Percentiles rank a stretch among this genome's conserved stretches.
Evolutionary conservation across 495 filamentous ascomycete species (phyloP).

Genomic region (Neurospora sp.): DNA sequence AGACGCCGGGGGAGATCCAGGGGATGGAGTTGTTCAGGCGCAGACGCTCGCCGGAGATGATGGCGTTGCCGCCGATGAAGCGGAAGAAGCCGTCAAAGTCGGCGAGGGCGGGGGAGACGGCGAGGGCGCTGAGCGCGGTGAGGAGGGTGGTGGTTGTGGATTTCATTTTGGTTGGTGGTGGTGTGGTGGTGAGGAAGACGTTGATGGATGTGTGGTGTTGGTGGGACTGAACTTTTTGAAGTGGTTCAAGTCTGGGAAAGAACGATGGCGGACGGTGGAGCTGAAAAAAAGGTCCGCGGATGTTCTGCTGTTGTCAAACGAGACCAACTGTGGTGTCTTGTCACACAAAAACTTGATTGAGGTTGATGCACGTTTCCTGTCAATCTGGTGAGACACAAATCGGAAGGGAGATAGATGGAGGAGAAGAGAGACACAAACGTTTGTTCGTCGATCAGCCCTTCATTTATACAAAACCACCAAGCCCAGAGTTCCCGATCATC

Average conservation of each 20-base stretch:
- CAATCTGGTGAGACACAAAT: neutral
- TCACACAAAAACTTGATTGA: neutral
- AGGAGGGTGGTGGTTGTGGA: neutral
- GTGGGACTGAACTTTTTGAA: neutral
- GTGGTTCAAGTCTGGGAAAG: neutral
- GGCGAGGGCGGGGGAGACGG: neutral
- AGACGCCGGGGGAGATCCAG: slow-evolving; percentile 6
- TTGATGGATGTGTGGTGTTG: neutral
- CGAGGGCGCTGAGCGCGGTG: neutral
- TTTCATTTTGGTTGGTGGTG: slow-evolving; percentile 4
- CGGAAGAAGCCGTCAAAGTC: slow-evolving; percentile 12
- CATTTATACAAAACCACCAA: neutral
- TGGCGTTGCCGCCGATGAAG: slow-evolving; percentile 4
- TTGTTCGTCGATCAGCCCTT: neutral
- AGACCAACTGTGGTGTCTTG: neutral
- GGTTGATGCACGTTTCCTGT: neutral
- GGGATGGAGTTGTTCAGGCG: slow-evolving; percentile 10
- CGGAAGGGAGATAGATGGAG: neutral
- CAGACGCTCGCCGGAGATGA: slow-evolving; percentile 11
- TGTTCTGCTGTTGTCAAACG: neutral
- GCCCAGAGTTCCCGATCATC: neutral
- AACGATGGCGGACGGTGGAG: neutral
- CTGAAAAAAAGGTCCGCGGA: neutral
- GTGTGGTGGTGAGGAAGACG: neutral
- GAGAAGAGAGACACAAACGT: neutral